A percentile compares a stretch with the other conserved stretches of the same genome.
These are phyloP conservation scores for Selaginella moellendorffii DNA, from an alignment of 75 land plant species.

Conservation along the genomic window DNA sequence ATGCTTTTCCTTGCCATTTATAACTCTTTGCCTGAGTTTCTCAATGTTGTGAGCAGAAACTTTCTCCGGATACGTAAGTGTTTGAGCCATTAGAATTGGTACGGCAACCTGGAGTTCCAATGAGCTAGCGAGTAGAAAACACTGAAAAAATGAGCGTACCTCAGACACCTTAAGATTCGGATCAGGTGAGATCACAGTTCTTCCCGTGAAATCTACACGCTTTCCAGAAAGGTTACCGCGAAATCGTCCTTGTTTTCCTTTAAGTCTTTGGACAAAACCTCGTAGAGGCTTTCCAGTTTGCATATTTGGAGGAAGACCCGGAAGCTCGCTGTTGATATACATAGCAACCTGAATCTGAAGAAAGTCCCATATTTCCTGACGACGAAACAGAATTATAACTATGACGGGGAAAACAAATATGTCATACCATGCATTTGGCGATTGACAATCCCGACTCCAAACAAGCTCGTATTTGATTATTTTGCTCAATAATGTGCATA, in stretches of 20 bases:
- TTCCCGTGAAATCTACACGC: conserved; percentile 90
- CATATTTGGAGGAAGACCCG: conserved; percentile 29
- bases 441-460: conserved; percentile 28
- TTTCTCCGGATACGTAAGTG: conserved; percentile 82
- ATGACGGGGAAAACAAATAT: background rate
- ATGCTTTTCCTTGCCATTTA: conserved; percentile 64
- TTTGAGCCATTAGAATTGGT: conserved; percentile 75
- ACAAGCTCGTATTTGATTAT: conserved; percentile 37
- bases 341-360: conserved; percentile 71
- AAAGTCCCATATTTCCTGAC: conserved; percentile 52
- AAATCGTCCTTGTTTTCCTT: conserved; percentile 96
- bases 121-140: background rate
- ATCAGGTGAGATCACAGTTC: conserved; percentile 98
- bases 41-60: conserved; percentile 76
- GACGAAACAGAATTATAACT: background rate
- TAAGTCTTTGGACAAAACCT: conserved; percentile 87
- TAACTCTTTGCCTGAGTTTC: conserved; percentile 60
- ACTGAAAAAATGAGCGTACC: conserved; percentile 22
- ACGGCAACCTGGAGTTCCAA: conserved; percentile 49
- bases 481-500: conserved; percentile 37
- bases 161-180: conserved; percentile 94
- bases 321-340: conserved; percentile 87
- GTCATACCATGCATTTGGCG: conserved; percentile 42
- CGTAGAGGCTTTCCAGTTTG: conserved; percentile 41
- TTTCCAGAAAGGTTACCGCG: conserved; percentile 94